A percentile compares a stretch with the other conserved stretches of the same genome.
Conservation (phyloP, 2,329 filamentous ascomycete genomes). For the Cryphonectria carpinicola region DNA sequence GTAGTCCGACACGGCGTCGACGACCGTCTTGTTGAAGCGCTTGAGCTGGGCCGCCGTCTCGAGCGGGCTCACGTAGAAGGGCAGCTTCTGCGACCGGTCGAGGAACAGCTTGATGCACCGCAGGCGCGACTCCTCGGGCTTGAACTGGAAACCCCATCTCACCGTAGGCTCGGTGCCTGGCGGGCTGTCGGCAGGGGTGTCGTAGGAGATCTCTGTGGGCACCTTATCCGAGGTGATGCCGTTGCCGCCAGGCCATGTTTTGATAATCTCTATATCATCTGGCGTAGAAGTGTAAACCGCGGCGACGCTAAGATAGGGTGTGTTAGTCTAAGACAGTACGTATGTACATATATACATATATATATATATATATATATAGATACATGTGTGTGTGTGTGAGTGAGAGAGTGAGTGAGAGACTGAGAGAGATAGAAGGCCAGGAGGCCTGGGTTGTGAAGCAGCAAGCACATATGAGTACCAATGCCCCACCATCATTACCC, state of each 20-base stretch:
- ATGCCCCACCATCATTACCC: background rate
- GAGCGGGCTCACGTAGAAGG: conserved; percentile 77
- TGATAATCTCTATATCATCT: conserved; percentile 82
- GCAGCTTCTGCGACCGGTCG: conserved; percentile 78
- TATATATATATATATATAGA: background rate
- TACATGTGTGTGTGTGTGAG: background rate
- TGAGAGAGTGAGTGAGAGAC: background rate
- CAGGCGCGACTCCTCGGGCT: conserved; percentile 73
- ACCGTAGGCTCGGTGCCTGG: conserved; percentile 51
- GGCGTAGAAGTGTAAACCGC: conserved; percentile 76
- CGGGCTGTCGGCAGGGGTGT: conserved; percentile 44
- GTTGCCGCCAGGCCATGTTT: conserved; percentile 82
- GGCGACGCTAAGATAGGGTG: conserved; percentile 57
- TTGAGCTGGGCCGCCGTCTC: conserved; percentile 79
- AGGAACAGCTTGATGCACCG: conserved; percentile 86
- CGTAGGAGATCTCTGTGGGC: conserved; percentile 75
- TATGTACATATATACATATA: background rate
- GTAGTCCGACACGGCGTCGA: conserved; percentile 80
- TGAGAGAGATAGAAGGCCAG: background rate
- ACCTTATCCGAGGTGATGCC: conserved; percentile 89
- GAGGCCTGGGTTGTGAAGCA: background rate
- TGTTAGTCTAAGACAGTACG: conserved; percentile 17
- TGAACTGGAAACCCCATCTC: conserved; percentile 85
- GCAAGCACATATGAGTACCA: background rate
- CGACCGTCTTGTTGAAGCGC: conserved; percentile 74